These are phyloP conservation scores for Prunus fruticosa DNA, from an alignment of 306 rosid genomes.

Conservation along the genomic window DNA sequence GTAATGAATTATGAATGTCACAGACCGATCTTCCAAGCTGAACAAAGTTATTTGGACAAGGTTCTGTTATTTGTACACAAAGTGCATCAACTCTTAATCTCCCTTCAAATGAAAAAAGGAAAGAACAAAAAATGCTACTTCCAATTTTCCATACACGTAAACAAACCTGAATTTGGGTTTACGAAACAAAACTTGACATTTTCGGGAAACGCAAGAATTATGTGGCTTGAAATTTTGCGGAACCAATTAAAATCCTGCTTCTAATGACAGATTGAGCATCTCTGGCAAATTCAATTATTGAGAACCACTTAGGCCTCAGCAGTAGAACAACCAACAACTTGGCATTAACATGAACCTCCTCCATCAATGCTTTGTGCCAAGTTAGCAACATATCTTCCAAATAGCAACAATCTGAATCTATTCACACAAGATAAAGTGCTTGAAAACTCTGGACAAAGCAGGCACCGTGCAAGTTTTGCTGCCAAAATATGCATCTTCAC, in stretches of 20 bases:
- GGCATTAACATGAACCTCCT: background rate
- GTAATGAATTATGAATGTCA: conserved; percentile 9
- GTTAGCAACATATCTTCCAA: conserved; percentile 17
- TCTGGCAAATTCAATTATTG: conserved; percentile 9
- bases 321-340: background rate
- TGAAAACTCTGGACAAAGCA: background rate
- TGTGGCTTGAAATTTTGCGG: background rate
- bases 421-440: conserved; percentile 5
- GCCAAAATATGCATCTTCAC: conserved; percentile 21
- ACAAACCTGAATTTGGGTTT: background rate
- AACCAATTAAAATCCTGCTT: background rate
- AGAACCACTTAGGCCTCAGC: background rate
- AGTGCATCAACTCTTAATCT: background rate
- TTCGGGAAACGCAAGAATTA: background rate
- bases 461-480: conserved; percentile 17
- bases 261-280: background rate
- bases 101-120: background rate
- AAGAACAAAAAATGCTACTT: background rate
- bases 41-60: background rate
- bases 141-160: background rate
- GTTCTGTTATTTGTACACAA: background rate
- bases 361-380: conserved; percentile 5
- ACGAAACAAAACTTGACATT: background rate
- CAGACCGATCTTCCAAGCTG: background rate
- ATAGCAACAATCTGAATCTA: conserved; percentile 4